phyloP scores from a whole-genome alignment of 805 yeast species.

The Ogataea salicorniae region DNA sequence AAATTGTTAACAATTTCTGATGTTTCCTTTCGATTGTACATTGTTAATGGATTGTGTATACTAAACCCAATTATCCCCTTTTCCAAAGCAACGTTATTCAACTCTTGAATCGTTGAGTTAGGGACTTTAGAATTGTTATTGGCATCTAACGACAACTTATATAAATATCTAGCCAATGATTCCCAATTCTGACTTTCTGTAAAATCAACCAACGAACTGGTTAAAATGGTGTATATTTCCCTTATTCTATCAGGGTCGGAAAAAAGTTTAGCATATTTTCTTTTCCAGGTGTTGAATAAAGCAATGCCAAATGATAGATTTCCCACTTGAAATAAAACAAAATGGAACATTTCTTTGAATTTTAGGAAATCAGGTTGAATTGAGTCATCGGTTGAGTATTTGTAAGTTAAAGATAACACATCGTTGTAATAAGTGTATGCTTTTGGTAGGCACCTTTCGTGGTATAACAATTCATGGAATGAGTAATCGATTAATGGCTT shows the following conservation, averaged over 20 bases:
- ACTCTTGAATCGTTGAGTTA: neutral
- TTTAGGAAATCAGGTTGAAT: constrained; percentile 2
- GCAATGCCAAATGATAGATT: constrained; percentile 22
- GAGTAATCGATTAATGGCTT: neutral
- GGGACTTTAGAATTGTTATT: constrained; percentile 2
- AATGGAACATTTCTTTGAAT: constrained; percentile 7
- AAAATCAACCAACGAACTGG: constrained; percentile 13
- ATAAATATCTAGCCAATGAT: constrained; percentile 13
- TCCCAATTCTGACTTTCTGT: constrained; percentile 16
- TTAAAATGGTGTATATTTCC: constrained; percentile 9
- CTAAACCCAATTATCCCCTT: constrained; percentile 1
- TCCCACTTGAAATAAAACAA: constrained; percentile 5
- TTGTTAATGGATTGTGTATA: constrained; percentile 11
- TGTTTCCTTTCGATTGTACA: constrained; percentile 8
- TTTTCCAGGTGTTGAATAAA: constrained; percentile 8
- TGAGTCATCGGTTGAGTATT: neutral
- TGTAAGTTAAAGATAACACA: neutral
- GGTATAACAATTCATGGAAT: neutral
- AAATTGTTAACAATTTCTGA: constrained; percentile 8
- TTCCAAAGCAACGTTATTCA: constrained; percentile 1
- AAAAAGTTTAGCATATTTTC: constrained; percentile 1
- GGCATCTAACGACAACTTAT: constrained; percentile 9
- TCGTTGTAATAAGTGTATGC: neutral
- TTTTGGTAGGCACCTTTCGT: neutral
- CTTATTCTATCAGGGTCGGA: constrained; percentile 1